Percentiles rank a stretch among this genome's conserved stretches.
Conservation (phyloP, 306 rosid species). For the Medicago arabica region DNA sequence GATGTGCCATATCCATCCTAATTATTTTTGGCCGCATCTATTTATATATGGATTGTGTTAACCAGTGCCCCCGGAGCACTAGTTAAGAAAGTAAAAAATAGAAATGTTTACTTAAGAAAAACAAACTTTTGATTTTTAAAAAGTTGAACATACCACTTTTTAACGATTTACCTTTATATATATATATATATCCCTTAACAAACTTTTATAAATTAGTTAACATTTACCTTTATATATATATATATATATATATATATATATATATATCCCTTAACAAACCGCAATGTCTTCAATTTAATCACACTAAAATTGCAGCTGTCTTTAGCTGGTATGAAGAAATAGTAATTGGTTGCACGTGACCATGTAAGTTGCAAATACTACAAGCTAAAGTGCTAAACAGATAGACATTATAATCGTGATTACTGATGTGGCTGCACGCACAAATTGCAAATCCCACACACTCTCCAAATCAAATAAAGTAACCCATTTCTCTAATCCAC, state of each 20-base stretch:
- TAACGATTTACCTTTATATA: too few relatives aligned
- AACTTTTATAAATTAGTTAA: too few relatives aligned
- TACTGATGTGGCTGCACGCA: conserved; percentile 36
- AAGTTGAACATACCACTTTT: too few relatives aligned
- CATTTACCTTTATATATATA: too few relatives aligned
- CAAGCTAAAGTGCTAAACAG: conserved; percentile 6
- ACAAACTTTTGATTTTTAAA: too few relatives aligned
- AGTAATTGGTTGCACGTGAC: conserved; percentile 31
- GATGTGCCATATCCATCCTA: background rate
- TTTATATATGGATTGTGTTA: too few relatives aligned
- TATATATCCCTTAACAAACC: background rate
- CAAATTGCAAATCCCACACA: conserved; percentile 17
- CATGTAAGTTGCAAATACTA: background rate
- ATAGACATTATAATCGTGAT: conserved; percentile 3
- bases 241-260: too few relatives aligned
- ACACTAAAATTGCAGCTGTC: conserved; percentile 10
- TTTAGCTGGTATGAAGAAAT: background rate
- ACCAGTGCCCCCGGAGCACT: too few relatives aligned
- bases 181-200: too few relatives aligned
- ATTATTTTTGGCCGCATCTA: background rate
- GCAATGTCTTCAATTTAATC: background rate
- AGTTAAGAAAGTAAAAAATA: too few relatives aligned
- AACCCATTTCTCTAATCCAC: background rate
- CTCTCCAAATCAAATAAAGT: background rate
- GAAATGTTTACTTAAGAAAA: too few relatives aligned